Percentiles rank a stretch among this genome's conserved stretches.
These are phyloP conservation scores for Patellaria atrata DNA, from an alignment of 495 filamentous ascomycete genomes.

Conservation along the genomic window DNA sequence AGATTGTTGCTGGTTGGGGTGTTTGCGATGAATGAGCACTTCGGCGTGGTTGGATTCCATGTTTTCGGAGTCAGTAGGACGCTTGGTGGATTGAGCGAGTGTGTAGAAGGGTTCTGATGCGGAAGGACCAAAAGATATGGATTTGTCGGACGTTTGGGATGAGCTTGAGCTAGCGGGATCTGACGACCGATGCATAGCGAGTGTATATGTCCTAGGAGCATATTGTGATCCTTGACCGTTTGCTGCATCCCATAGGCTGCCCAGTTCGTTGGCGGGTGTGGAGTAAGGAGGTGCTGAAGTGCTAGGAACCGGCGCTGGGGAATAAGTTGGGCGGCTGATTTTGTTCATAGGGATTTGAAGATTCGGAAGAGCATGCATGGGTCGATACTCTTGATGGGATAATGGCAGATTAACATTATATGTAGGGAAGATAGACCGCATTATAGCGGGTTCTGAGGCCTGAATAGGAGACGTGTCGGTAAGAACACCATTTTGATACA, in stretches of 20 bases:
- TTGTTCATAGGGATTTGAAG: constrained; percentile 39
- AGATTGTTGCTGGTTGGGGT: constrained; percentile 18
- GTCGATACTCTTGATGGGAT: constrained; percentile 53
- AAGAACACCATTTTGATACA: constrained; percentile 20
- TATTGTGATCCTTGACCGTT: constrained; percentile 37
- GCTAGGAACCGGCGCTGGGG: constrained; percentile 30
- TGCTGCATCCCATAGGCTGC: constrained; percentile 37
- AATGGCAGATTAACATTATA: constrained; percentile 60
- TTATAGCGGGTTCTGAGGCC: constrained; percentile 27
- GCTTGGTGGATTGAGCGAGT: constrained; percentile 15
- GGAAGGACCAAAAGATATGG: constrained; percentile 19
- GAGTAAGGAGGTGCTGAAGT: constrained; percentile 11
- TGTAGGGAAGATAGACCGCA: constrained; percentile 67
- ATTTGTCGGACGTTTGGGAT: constrained; percentile 8
- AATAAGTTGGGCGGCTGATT: constrained; percentile 43
- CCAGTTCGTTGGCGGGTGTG: constrained; percentile 33
- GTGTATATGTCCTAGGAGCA: constrained; percentile 29
- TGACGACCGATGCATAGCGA: constrained; percentile 28
- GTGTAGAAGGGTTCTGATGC: constrained; percentile 22
- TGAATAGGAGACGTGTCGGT: constrained; percentile 19
- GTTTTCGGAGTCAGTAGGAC: neutral
- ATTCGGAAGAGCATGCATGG: constrained; percentile 40
- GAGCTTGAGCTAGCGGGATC: neutral
- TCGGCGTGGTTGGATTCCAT: constrained; percentile 15
- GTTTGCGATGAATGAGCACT: constrained; percentile 20